Base-by-base conservation (phyloP, 2,329 filamentous ascomycete genomes). In the Phoma sp. region DNA sequence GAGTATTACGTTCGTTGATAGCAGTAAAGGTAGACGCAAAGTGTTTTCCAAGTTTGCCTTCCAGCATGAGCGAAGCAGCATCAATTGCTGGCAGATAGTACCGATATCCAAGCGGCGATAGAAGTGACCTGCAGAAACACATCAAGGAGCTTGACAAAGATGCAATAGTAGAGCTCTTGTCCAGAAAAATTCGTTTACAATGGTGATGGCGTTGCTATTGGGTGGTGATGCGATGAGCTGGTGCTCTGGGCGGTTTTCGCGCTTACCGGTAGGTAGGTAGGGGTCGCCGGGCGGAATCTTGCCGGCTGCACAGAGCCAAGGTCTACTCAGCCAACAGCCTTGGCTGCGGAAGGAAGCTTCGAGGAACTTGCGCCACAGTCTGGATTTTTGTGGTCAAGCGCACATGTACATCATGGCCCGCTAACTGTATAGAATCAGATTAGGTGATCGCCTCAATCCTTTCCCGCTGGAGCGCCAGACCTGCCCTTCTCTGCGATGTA, bases 11-110 rank as follows among this genome's bases (percentile, higher is more conserved):
- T 55, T 70, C 70, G 63, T 75, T 75, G 27, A 75, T 71, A 31
- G 73, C 69, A 7, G 73, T 75, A 57, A 75, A 75, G 41, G 68
- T 70, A 56, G 73, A 61, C 31, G 61, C 59, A 44, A 69, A 58
- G 22, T 63, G 61, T 27, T 72, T 68, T 19, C 51, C 51, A 37
- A 55, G 51, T 51, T 64, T 67, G 13, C 71, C 68, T 53, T 69
- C 70, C 50, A 71, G 58, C 58, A 71, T 67, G 61, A 68, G 72
- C 27, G 65, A 60, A 49, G 67, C 56, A 40, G 51, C 45, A 40
- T 55, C 50, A 40, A 44, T 50, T 4, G 35, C 45, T 41, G 51
- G 51, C 51, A 55, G 45, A 55, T 40, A 45, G 51, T 35, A 61
- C 55, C n/a, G n/a, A n/a, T n/a, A n/a, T n/a, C n/a, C n/a, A n/a